Evolutionary conservation across 2,329 filamentous ascomycete genomes (phyloP), one percentile per base, ranked within the genome.

Genomic region (Ceratocystis harringtonii): DNA sequence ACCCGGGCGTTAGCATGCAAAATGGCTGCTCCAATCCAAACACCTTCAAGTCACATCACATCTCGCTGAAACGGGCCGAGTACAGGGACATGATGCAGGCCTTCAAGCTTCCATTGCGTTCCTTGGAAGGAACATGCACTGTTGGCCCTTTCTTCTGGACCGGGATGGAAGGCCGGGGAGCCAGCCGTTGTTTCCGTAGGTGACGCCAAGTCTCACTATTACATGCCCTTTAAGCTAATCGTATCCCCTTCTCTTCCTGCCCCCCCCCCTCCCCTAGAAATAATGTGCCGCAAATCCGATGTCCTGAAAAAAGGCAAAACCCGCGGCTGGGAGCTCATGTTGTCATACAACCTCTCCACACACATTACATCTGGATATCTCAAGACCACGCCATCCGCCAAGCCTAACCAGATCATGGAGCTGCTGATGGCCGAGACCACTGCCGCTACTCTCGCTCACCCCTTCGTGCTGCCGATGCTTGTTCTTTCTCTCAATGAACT

Each of bases 121-220:
- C 77, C 43, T 81, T 86, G 68, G 84, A 86, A 72, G 79, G 80
- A 19, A 80, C 78, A 22, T 79, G 79, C 65, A 78, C 81, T 10
- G 83, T 86, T 15, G 84, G 83, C 0, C 84, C 83, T 0, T 85
- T 85, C 70, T 86, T 86, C 73, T 86, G 83, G 83, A 79, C 75
- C 50, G 76, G 79, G 1, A 76, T 79, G 68, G 81, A 85, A 70
- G 78, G 81, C 67, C 78, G 84, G 69, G 80, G 82, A 63, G 76
- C 78, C 1, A 78, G 84, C 68, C 80, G 79, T 45, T 80, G 83
- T 73, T 73, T 85, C 58, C 83, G 81, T 82, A 76, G 71, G 79
- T 73, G 30, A 50, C 12, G 7, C 17, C 12, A 8, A 17, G 41
- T 15, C 17, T 5, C 8, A 5, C 41, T 25, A 17, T 17, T 28